Percentiles rank a stretch among this genome's conserved stretches.
phyloP scores from a whole-genome alignment of 305 asterid genomes.

The Fraxinus baroniana region DNA sequence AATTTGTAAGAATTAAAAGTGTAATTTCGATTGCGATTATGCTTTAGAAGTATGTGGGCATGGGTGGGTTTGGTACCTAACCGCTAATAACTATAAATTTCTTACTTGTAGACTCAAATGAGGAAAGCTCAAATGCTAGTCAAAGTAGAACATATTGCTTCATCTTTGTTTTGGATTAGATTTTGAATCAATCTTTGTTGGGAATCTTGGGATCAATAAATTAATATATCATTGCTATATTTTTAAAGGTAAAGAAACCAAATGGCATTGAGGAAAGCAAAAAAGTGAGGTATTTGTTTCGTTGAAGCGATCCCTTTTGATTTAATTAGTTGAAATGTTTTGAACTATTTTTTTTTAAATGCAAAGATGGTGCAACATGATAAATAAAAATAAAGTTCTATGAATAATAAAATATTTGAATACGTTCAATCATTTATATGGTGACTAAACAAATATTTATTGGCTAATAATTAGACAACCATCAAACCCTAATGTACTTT shows the following conservation, averaged over 20 bases:
- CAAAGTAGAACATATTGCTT: background rate
- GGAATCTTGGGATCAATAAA: background rate
- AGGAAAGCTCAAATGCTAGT: background rate
- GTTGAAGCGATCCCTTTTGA: background rate
- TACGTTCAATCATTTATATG: no score
- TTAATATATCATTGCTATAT: background rate
- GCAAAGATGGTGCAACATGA: no score
- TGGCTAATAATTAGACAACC: constrained; percentile 29
- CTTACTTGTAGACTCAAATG: no score
- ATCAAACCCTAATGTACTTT: constrained; percentile 32
- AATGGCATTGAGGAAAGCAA: background rate
- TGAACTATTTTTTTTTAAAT: no score
- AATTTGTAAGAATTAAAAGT: no score
- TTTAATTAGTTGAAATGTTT: no score
- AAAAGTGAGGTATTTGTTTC: background rate
- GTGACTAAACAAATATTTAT: background rate
- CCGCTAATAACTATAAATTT: no score
- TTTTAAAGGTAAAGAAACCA: background rate
- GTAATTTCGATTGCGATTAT: no score
- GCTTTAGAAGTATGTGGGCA: no score
- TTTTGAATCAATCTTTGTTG: background rate
- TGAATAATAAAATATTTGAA: background rate
- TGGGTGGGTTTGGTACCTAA: no score
- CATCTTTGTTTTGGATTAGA: no score
- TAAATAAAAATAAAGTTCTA: background rate